phyloP scores from a whole-genome alignment of 2,329 filamentous ascomycete species.

The Fusarium guadeloupense region DNA sequence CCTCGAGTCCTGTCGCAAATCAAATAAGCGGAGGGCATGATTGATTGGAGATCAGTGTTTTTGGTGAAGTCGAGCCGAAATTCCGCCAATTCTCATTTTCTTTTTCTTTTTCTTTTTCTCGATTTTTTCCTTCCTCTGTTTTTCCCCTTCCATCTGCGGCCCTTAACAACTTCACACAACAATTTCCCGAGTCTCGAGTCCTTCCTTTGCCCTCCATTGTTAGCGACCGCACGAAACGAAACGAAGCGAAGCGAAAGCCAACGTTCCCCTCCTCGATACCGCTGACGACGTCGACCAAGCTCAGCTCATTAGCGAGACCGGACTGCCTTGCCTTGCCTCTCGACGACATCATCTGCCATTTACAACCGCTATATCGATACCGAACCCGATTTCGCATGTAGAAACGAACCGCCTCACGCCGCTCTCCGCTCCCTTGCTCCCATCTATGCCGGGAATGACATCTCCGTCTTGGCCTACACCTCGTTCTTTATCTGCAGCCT shows the following conservation, averaged over 20 bases:
- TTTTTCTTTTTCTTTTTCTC: not conserved
- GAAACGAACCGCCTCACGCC: constrained; percentile 28
- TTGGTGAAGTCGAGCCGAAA: constrained; percentile 22
- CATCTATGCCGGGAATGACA: constrained; percentile 43
- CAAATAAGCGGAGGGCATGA: too few relatives aligned
- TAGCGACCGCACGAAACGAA: constrained; percentile 38
- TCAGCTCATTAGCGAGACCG: constrained; percentile 9
- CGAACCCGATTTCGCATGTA: constrained; percentile 37
- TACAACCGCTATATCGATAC: constrained; percentile 2
- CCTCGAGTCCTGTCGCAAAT: too few relatives aligned
- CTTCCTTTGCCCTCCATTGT: constrained; percentile 21
- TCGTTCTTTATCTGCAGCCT: constrained; percentile 19
- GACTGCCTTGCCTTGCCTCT: not conserved
- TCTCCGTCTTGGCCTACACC: constrained; percentile 34
- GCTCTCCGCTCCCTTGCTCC: constrained; percentile 23
- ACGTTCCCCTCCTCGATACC: constrained; percentile 25
- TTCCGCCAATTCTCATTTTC: constrained; percentile 25
- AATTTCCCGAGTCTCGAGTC: not conserved
- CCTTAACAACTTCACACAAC: constrained; percentile 11
- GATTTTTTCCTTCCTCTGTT: not conserved
- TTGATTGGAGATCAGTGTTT: constrained; percentile 36
- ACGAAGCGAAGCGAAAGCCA: constrained; percentile 33
- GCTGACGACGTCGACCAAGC: constrained; percentile 30
- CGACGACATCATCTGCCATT: constrained; percentile 5
- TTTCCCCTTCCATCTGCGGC: constrained; percentile 14